Evolutionary conservation across 106 monocot species (phyloP), one percentile per base, ranked within the genome.

Genomic region (Ottelia alismoides): DNA sequence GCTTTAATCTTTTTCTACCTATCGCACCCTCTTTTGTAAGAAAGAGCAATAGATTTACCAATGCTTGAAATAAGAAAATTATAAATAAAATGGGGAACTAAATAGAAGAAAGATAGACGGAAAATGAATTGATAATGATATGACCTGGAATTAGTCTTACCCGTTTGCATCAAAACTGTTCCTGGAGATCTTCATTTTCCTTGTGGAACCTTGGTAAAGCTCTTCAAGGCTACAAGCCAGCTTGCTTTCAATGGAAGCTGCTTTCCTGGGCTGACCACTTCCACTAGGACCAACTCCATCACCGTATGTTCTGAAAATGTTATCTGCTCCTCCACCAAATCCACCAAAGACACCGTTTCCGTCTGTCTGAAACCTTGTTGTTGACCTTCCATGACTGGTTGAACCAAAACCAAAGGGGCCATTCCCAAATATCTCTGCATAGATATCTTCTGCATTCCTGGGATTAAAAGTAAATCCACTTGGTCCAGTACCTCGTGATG

Each of bases 101-200:
- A n/a, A n/a, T n/a, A n/a, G n/a, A n/a, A n/a, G n/a, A n/a, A n/a
- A n/a, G n/a, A n/a, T n/a, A n/a, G n/a, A n/a, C n/a, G n/a, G n/a
- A n/a, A n/a, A n/a, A n/a, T n/a, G n/a, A n/a, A n/a, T n/a, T n/a
- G n/a, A n/a, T n/a, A n/a, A n/a, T n/a, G n/a, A n/a, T n/a, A n/a
- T n/a, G n/a, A n/a, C n/a, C n/a, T n/a, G n/a, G n/a, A n/a, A n/a
- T n/a, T n/a, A n/a, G n/a, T n/a, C n/a, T n/a, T 77, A 92, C 87
- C 92, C 83, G 35, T 66, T 70, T 11, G 69, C 35, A 22, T 77
- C 74, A 19, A 75, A 25, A 11, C 77, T 64, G 52, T 75, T 77
- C 46, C 93, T 70, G 1, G 75, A 84, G 18, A 94, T 81, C 72
- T 84, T 94, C 93, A 94, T 88, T 73, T 84, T 88, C 64, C 77